Conservation (phyloP, 2,329 filamentous ascomycete species). For the Ophiostoma himal-ulmi region DNA sequence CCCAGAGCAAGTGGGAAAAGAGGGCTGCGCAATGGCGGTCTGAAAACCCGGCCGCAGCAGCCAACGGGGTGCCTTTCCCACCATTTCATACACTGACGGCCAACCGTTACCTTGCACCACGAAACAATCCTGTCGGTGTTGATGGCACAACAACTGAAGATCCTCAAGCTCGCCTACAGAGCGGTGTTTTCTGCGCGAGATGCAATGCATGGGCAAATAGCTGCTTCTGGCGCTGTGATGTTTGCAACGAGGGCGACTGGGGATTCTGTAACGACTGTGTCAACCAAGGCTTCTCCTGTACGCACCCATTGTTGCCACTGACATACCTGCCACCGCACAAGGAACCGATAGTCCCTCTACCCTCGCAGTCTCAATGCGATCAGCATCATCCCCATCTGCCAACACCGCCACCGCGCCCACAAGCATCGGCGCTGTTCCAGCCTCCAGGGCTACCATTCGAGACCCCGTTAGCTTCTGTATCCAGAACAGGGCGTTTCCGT, state of each 20-base stretch:
- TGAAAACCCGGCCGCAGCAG: constrained; percentile 32
- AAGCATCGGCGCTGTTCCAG: constrained; percentile 35
- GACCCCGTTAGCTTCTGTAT: constrained; percentile 34
- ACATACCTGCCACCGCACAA: constrained; percentile 47
- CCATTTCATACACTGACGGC: constrained; percentile 54
- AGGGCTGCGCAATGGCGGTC: constrained; percentile 30
- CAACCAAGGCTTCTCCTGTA: constrained; percentile 73
- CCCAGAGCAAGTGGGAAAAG: constrained; percentile 61
- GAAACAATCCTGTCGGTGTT: constrained; percentile 25
- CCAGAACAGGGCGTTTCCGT: constrained; percentile 52
- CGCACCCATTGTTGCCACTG: constrained; percentile 72
- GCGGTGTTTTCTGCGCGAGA: constrained; percentile 75
- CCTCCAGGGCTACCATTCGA: constrained; percentile 35
- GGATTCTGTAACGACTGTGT: constrained; percentile 88
- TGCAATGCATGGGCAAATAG: constrained; percentile 70
- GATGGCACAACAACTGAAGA: constrained; percentile 52
- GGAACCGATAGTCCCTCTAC: constrained; percentile 24
- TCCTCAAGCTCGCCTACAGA: constrained; percentile 62
- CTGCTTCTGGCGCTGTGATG: constrained; percentile 83
- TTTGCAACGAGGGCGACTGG: constrained; percentile 90
- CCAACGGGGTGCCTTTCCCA: constrained; percentile 28
- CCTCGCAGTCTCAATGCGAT: neutral
- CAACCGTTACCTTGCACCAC: constrained; percentile 51
- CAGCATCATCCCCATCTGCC: constrained; percentile 28
- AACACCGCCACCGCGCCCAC: constrained; percentile 31